Evolutionary conservation across 2,329 filamentous ascomycete species (phyloP).

Genomic region (Neophaeococcomyces mojaviensis): DNA sequence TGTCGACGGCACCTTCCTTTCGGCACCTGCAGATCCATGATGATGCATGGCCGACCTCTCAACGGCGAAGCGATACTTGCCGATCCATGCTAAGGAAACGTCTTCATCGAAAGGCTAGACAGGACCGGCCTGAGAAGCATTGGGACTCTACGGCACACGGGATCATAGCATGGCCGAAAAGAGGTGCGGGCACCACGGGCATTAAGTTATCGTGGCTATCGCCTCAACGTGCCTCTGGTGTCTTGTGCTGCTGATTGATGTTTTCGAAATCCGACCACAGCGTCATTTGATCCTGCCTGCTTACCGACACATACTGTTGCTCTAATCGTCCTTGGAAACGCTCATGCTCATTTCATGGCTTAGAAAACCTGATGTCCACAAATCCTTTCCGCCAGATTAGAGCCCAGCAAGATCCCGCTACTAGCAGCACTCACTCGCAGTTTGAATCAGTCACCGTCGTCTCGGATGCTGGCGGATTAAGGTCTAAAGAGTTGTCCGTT

Average conservation of each 20-base stretch:
- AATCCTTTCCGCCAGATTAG: constrained; percentile 44
- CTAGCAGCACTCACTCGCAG: constrained; percentile 20
- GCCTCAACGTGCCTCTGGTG: too few species aligned
- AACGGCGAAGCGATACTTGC: not conserved
- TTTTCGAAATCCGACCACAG: too few species aligned
- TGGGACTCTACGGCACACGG: too few species aligned
- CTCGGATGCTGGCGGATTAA: constrained; percentile 18
- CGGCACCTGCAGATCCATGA: not conserved
- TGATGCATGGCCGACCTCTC: not conserved
- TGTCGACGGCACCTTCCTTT: too few species aligned
- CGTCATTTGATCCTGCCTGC: too few species aligned
- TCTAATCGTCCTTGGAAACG: not conserved
- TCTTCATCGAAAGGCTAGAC: too few species aligned
- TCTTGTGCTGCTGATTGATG: too few species aligned
- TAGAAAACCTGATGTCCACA: constrained; percentile 26
- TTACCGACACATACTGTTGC: not conserved
- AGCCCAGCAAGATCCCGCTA: constrained; percentile 28
- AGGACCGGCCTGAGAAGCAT: too few species aligned
- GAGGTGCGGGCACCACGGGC: too few species aligned
- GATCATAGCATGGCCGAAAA: too few species aligned
- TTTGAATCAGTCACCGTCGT: constrained; percentile 14
- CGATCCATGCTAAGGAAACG: not conserved
- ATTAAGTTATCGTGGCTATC: too few species aligned
- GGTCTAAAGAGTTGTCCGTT: constrained; percentile 14
- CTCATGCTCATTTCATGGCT: constrained; percentile 9